Evolutionary conservation across 23 red algal species (phyloP), one percentile per base, ranked within the genome.

Genomic region (Chondrus crispus): DNA sequence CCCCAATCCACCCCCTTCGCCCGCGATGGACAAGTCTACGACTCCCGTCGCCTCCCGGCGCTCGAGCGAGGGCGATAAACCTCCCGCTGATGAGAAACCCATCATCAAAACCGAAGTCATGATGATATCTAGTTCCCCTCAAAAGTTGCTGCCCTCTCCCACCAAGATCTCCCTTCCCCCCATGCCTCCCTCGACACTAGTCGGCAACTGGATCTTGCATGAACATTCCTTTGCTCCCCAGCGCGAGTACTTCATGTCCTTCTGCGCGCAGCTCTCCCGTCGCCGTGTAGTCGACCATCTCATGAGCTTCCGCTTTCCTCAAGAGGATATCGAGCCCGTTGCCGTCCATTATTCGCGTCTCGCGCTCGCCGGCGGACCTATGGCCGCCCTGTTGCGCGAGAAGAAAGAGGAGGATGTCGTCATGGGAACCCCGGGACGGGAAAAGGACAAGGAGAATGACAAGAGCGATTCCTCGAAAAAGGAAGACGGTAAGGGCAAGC

Each of bases 271-370:
- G 19, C 48, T 89, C 47, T 29, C 85, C 20, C 85, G 73, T 54
- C 85, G 85, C 29, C 42, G 85, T 8, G 48, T 89, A 43, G 69
- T 74, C 13, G 85, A 89, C 22, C 68, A 89, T 60, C 85, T 89
- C 85, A 89, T 89, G 85, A 49, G 47, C 48, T 89, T 89, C 38
- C 38, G 49, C 18, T 89, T 89, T 40, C 85, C 85, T 19, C 18
- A 35, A 32, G 36, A 37, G 2, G 44, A 2, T 41, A n/a, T 22
- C 14, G 60, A 89, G 26, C 69, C 30, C 51, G 51, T 89, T 4
- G 48, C 70, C 45, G 85, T 89, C 32, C 85, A 89, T 79, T 89
- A 89, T 42, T 89, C 85, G 3, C 42, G 85, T 51, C 42, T 89
- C 32, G 69, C 85, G 9, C 71, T 62, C 36, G 85, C 71, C 9